Evolutionary conservation across 2,329 filamentous ascomycete species (phyloP).

Genomic region (Dendryphion nanum): DNA sequence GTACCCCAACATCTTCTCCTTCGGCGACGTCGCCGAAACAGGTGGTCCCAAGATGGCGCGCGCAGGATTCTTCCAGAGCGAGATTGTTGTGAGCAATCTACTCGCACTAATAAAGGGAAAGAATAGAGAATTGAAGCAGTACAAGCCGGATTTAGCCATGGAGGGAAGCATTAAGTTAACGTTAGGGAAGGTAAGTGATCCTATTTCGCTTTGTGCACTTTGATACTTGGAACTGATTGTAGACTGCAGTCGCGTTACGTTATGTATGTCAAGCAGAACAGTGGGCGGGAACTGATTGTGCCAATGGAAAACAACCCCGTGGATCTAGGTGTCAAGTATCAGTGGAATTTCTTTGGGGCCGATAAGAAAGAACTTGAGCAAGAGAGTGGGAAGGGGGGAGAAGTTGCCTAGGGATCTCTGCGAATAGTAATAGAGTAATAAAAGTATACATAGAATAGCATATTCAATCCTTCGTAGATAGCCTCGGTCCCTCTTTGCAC

Average conservation of each 20-base stretch:
- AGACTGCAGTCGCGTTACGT: no score
- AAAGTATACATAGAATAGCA: no score
- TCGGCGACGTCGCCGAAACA: slow-evolving; percentile 62
- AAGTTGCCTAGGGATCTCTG: no score
- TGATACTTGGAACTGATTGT: neutral
- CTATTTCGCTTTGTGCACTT: no score
- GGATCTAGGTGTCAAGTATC: slow-evolving; percentile 9
- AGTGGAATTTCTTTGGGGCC: slow-evolving; percentile 10
- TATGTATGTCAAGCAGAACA: no score
- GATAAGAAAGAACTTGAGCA: slow-evolving; percentile 4
- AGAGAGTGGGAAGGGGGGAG: no score
- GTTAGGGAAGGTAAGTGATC: slow-evolving; percentile 14
- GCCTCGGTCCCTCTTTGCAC: no score
- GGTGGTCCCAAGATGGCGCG: slow-evolving; percentile 55
- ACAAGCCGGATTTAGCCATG: slow-evolving; percentile 10
- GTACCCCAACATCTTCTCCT: slow-evolving; percentile 57
- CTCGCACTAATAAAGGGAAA: slow-evolving; percentile 42
- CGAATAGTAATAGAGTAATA: no score
- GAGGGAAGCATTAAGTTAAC: slow-evolving; percentile 21
- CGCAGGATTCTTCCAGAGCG: slow-evolving; percentile 55
- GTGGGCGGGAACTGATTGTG: slow-evolving; percentile 7
- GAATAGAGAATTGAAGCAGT: slow-evolving; percentile 1
- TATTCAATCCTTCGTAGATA: no score
- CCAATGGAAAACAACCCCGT: slow-evolving; percentile 2
- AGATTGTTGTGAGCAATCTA: slow-evolving; percentile 56